These are phyloP conservation scores for Spathaspora sp. DNA, from an alignment of 1,139 yeast genomes.

Conservation along the genomic window DNA sequence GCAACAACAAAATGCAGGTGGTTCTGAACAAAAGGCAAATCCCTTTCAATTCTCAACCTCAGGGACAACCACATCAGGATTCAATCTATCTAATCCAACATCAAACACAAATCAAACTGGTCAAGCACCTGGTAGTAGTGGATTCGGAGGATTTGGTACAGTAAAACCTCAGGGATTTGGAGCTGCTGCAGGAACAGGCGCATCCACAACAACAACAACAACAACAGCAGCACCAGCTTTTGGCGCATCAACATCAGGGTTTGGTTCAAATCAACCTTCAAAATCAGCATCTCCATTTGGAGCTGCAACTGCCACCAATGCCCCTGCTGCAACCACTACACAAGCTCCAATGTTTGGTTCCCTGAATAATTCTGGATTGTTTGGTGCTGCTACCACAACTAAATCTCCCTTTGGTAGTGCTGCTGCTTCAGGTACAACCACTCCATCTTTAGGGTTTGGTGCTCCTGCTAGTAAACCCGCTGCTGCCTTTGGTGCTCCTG, in stretches of 20 bases:
- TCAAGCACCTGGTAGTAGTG: neutral
- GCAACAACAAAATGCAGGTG: constrained; percentile 1
- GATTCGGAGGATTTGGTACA: constrained; percentile 2
- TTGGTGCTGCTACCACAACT: neutral
- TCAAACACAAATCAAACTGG: constrained; percentile 8
- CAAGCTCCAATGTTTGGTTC: constrained; percentile 3
- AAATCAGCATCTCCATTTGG: constrained; percentile 19
- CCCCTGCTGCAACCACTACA: constrained; percentile 4
- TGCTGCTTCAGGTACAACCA: neutral
- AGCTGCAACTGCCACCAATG: constrained; percentile 19
- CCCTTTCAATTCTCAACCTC: neutral
- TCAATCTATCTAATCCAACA: constrained; percentile 9
- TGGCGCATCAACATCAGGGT: constrained; percentile 7
- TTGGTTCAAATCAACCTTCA: constrained; percentile 14
- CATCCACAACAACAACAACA: too few species aligned
- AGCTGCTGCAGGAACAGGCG: constrained; percentile 1
- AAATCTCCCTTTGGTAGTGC: constrained; percentile 12
- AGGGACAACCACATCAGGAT: neutral
- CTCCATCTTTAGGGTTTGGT: constrained; percentile 12
- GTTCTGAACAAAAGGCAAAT: neutral
- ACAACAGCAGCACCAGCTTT: constrained; percentile 9
- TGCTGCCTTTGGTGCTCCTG: constrained; percentile 11
- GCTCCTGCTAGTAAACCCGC: constrained; percentile 11
- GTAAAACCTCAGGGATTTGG: neutral
- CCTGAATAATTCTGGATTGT: constrained; percentile 7